Percentiles rank a stretch among this genome's conserved stretches.
phyloP scores from a whole-genome alignment of 2,329 filamentous ascomycete genomes.

The Microcyclospora tardicrescens region DNA sequence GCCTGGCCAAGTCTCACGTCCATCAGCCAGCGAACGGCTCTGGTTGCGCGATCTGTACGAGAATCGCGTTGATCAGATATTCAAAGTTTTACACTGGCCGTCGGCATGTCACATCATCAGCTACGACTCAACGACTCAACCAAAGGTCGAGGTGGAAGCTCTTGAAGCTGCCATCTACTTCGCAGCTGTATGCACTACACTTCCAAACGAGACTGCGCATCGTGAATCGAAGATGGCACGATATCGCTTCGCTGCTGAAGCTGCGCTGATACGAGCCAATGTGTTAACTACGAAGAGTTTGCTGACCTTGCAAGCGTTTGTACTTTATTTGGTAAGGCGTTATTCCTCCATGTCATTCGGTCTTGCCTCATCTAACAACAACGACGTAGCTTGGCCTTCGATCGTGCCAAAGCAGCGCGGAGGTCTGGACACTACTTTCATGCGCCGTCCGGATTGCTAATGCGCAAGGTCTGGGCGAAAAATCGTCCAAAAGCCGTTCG shows the following conservation, averaged over 20 bases:
- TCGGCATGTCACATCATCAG: background rate
- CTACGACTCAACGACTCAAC: background rate
- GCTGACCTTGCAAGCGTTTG: background rate
- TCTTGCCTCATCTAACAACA: no score
- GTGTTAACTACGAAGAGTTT: no score
- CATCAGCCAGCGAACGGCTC: no score
- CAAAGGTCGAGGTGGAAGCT: background rate
- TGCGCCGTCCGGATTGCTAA: background rate
- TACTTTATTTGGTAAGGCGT: background rate
- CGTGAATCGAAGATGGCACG: no score
- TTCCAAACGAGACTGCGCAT: no score
- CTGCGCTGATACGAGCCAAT: no score
- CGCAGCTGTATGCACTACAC: background rate
- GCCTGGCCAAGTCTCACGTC: no score
- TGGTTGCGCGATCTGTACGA: background rate
- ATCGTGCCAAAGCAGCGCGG: background rate
- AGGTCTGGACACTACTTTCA: slow-evolving; percentile 1
- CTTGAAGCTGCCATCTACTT: background rate
- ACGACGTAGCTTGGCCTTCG: background rate
- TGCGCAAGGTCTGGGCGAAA: background rate
- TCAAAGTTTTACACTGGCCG: slow-evolving; percentile 1
- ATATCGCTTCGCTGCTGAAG: no score
- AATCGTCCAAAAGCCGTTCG: background rate
- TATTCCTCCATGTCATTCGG: no score
- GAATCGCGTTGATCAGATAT: background rate